phyloP scores from a whole-genome alignment of 768 basidiomycete genomes.

The Tephrocybe sp. region DNA sequence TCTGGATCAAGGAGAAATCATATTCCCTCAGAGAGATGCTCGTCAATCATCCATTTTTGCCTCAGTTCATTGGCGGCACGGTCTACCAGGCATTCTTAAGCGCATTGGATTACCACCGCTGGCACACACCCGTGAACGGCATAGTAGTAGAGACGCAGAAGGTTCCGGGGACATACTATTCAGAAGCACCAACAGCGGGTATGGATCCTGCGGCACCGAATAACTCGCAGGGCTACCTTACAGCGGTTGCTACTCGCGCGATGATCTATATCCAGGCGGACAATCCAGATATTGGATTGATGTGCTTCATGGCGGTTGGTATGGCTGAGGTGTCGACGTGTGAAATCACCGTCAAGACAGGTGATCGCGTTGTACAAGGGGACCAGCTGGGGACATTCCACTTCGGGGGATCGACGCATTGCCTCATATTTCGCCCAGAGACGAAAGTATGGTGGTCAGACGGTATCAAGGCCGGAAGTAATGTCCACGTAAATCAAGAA shows the following conservation, averaged over 20 bases:
- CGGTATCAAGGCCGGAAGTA: background rate
- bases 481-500: too few species aligned
- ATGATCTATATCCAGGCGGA: conserved; percentile 58
- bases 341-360: conserved; percentile 44
- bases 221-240: conserved; percentile 39
- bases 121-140: conserved; percentile 50
- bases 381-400: conserved; percentile 64
- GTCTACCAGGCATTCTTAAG: conserved; percentile 53
- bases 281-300: conserved; percentile 46
- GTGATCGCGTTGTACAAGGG: conserved; percentile 35
- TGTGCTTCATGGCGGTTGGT: conserved; percentile 58
- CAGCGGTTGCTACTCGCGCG: conserved; percentile 44
- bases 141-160: conserved; percentile 34
- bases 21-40: conserved; percentile 54
- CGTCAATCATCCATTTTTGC: conserved; percentile 26
- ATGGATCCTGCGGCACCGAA: conserved; percentile 13
- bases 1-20: conserved; percentile 54
- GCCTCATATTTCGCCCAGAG: conserved; percentile 37
- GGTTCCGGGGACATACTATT: conserved; percentile 53
- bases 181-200: conserved; percentile 26
- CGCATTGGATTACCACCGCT: conserved; percentile 50
- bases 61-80: conserved; percentile 40
- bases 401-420: conserved; percentile 55
- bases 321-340: conserved; percentile 65
- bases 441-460: conserved; percentile 3